A percentile compares a stretch with the other conserved stretches of the same genome.
These are phyloP conservation scores for Xerocomellus intermedius DNA, from an alignment of 768 basidiomycete species.

Conservation along the genomic window DNA sequence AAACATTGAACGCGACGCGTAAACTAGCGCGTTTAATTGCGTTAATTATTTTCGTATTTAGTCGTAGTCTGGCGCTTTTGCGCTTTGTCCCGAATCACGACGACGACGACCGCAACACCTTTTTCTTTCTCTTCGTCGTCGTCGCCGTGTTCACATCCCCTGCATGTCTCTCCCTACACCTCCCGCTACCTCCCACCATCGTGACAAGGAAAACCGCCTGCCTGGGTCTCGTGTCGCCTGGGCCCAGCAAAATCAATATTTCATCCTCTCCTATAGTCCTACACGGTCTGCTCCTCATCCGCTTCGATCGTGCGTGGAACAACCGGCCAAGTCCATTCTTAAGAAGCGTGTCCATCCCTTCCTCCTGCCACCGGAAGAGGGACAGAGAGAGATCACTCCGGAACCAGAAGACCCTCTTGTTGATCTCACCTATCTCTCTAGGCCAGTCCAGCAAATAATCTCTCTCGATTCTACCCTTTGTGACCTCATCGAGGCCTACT, in stretches of 20 bases:
- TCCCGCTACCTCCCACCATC: conserved; percentile 56
- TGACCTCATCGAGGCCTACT: conserved; percentile 74
- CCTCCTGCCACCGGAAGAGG: conserved; percentile 41
- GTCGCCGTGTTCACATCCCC: conserved; percentile 7
- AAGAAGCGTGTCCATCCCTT: conserved; percentile 45
- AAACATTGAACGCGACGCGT: conserved; percentile 42
- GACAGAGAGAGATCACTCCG: conserved; percentile 65
- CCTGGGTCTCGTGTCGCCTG: conserved; percentile 46
- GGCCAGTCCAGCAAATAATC: conserved; percentile 61
- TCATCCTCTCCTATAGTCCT: conserved; percentile 35
- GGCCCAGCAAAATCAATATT: conserved; percentile 52
- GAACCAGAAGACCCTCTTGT: conserved; percentile 69
- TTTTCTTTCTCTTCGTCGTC: conserved; percentile 6
- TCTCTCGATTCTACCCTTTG: conserved; percentile 44
- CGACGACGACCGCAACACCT: conserved; percentile 14
- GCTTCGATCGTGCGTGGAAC: conserved; percentile 38
- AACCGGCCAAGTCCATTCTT: conserved; percentile 66
- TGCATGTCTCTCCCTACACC: conserved; percentile 58
- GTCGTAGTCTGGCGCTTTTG: conserved; percentile 2
- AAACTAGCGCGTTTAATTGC: conserved; percentile 39
- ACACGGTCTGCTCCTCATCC: conserved; percentile 22
- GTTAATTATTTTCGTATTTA: conserved; percentile 30
- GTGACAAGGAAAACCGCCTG: conserved; percentile 51
- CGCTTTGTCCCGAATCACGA: conserved; percentile 13
- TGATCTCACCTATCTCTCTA: conserved; percentile 61